phyloP scores from a whole-genome alignment of 2,329 filamentous ascomycete genomes.

The Botrytis byssoidea region DNA sequence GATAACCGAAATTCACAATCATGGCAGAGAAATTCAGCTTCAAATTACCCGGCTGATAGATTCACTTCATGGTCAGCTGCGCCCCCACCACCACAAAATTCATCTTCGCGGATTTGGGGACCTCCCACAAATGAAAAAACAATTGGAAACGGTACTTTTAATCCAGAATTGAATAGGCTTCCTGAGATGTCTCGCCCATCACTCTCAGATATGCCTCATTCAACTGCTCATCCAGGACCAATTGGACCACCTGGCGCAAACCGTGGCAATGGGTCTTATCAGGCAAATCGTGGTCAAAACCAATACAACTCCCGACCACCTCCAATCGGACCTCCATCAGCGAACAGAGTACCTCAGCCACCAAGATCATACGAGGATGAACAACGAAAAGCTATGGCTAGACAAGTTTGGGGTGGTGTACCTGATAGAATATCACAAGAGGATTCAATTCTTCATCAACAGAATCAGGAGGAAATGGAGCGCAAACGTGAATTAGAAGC shows the following conservation, averaged over 20 bases:
- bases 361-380: slow-evolving; percentile 26
- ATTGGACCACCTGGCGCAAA: slow-evolving; percentile 39
- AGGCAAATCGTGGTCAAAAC: slow-evolving; percentile 35
- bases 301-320: slow-evolving; percentile 39
- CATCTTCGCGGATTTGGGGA: slow-evolving; percentile 63
- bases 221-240: slow-evolving; percentile 36
- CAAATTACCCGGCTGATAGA: slow-evolving; percentile 49
- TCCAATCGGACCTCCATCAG: slow-evolving; percentile 32
- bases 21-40: slow-evolving; percentile 37
- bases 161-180: slow-evolving; percentile 54
- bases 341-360: slow-evolving; percentile 29
- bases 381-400: slow-evolving; percentile 23
- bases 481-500: slow-evolving; percentile 32
- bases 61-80: slow-evolving; percentile 49
- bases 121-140: slow-evolving; percentile 66
- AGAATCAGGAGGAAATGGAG: slow-evolving; percentile 31
- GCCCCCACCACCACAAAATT: slow-evolving; percentile 42
- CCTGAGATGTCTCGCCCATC: slow-evolving; percentile 36
- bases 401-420: slow-evolving; percentile 31
- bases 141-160: slow-evolving; percentile 77
- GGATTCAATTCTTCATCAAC: slow-evolving; percentile 28
- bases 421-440: slow-evolving; percentile 33
- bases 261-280: slow-evolving; percentile 34
- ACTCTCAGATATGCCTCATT: slow-evolving; percentile 30
- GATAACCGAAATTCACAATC: slow-evolving; percentile 33